Percentiles rank a stretch among this genome's conserved stretches.
phyloP scores from a whole-genome alignment of 305 asterid genomes.

The Fraxinus nigra region DNA sequence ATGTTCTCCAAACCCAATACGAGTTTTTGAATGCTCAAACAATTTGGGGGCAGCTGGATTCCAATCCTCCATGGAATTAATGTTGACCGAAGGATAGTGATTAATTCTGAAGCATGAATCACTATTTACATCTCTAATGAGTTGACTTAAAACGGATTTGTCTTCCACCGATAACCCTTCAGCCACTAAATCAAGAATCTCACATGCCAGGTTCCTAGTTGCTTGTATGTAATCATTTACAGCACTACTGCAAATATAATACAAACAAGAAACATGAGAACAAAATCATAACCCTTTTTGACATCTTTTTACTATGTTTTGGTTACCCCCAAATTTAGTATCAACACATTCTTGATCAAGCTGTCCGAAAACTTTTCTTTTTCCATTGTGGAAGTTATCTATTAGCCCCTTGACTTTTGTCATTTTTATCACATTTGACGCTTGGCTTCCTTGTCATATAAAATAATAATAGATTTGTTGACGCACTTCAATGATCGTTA shows the following conservation, averaged over 20 bases:
- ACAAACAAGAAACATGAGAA: background rate
- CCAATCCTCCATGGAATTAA: background rate
- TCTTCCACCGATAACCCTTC: conserved; percentile 44
- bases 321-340: background rate
- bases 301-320: conserved; percentile 23
- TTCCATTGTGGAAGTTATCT: background rate
- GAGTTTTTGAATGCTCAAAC: conserved; percentile 17
- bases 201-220: conserved; percentile 51
- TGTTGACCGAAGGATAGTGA: conserved; percentile 43
- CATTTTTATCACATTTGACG: background rate
- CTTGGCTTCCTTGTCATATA: background rate
- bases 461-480: conserved; percentile 1
- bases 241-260: conserved; percentile 32
- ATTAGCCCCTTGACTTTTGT: background rate
- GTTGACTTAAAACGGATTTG: conserved; percentile 42
- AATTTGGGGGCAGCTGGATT: background rate
- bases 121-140: conserved; percentile 39
- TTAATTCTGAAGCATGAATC: conserved; percentile 74
- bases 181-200: conserved; percentile 58
- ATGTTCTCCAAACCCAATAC: conserved; percentile 72
- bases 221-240: conserved; percentile 51
- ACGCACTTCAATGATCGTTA: background rate
- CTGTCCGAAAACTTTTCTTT: background rate
- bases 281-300: conserved; percentile 24
- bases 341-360: background rate